phyloP scores from a whole-genome alignment of 768 basidiomycete species.

The Tubosaeta sp. region DNA sequence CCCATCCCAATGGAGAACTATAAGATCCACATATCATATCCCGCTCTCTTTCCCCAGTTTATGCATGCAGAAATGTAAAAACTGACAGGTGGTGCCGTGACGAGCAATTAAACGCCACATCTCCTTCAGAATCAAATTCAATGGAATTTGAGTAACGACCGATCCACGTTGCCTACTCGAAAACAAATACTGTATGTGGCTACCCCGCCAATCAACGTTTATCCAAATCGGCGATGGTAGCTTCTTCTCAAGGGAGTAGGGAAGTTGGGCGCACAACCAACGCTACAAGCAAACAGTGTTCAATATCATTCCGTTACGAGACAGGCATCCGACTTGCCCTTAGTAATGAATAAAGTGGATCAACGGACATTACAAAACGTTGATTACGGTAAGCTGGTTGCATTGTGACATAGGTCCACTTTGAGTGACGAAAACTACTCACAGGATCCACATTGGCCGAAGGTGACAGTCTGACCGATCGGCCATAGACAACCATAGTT shows the following conservation, averaged over 20 bases:
- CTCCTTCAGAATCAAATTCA: slow-evolving; percentile 14
- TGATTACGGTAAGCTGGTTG: slow-evolving; percentile 13
- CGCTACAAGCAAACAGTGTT: not conserved
- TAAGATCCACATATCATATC: slow-evolving; percentile 1
- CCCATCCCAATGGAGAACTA: not conserved
- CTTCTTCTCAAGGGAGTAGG: not conserved
- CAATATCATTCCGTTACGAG: slow-evolving; percentile 12
- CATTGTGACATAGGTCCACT: slow-evolving; percentile 17
- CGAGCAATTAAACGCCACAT: slow-evolving; percentile 24
- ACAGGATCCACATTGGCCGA: slow-evolving; percentile 18
- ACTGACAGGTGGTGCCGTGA: not conserved
- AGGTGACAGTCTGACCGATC: not conserved
- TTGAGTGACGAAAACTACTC: slow-evolving; percentile 14
- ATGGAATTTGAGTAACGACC: not conserved
- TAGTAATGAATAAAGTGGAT: slow-evolving; percentile 12
- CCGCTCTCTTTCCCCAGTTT: not conserved
- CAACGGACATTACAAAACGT: slow-evolving; percentile 24
- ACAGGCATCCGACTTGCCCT: not conserved
- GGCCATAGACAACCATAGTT: slow-evolving; percentile 22
- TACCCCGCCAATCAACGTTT: not conserved
- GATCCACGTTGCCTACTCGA: slow-evolving; percentile 1
- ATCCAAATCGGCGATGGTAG: slow-evolving; percentile 1
- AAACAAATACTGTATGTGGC: not conserved
- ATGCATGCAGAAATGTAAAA: not conserved
- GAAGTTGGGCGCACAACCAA: not conserved